Percentiles rank a stretch among this genome's conserved stretches.
Evolutionary conservation across 2,329 filamentous ascomycete genomes (phyloP).

Genomic region (Fusarium fujikuroi): DNA sequence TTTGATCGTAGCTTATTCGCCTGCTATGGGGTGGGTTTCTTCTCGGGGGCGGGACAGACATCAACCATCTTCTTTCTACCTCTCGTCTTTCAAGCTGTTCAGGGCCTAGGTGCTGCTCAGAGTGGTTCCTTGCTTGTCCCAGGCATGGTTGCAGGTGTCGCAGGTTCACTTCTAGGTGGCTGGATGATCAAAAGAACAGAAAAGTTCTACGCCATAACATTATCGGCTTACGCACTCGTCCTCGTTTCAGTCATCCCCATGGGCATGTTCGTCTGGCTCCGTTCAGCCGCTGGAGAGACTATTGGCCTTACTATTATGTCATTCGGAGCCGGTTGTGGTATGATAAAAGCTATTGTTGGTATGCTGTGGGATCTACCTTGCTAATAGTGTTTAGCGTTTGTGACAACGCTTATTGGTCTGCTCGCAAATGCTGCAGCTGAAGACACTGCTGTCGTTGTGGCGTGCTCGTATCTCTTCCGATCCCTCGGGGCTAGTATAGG

Average conservation of each 20-base stretch:
- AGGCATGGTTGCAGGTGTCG: slow-evolving; percentile 69
- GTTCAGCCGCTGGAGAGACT: slow-evolving; percentile 64
- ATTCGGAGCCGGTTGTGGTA: slow-evolving; percentile 53
- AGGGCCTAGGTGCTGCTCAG: slow-evolving; percentile 69
- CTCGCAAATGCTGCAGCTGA: slow-evolving; percentile 74
- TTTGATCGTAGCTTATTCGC: slow-evolving; percentile 74
- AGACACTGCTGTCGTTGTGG: slow-evolving; percentile 80
- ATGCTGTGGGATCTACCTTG: background rate
- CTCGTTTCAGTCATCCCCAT: slow-evolving; percentile 65
- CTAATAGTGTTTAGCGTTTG: background rate
- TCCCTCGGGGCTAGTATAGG: slow-evolving; percentile 81
- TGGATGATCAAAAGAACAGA: slow-evolving; percentile 76
- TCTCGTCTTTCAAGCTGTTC: slow-evolving; percentile 79
- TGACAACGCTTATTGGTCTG: slow-evolving; percentile 74
- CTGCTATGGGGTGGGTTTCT: slow-evolving; percentile 78
- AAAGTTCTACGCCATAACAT: slow-evolving; percentile 75
- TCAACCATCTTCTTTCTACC: slow-evolving; percentile 78
- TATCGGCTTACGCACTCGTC: slow-evolving; percentile 64
- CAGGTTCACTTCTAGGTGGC: slow-evolving; percentile 72
- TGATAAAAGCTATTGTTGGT: background rate
- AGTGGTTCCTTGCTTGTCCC: slow-evolving; percentile 76
- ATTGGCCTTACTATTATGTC: slow-evolving; percentile 64
- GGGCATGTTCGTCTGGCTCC: slow-evolving; percentile 61
- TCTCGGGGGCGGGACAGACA: slow-evolving; percentile 68
- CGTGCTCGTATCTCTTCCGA: slow-evolving; percentile 84